These are phyloP conservation scores for Trichoderma pleuroti DNA, from an alignment of 2,329 filamentous ascomycete genomes.

Conservation along the genomic window DNA sequence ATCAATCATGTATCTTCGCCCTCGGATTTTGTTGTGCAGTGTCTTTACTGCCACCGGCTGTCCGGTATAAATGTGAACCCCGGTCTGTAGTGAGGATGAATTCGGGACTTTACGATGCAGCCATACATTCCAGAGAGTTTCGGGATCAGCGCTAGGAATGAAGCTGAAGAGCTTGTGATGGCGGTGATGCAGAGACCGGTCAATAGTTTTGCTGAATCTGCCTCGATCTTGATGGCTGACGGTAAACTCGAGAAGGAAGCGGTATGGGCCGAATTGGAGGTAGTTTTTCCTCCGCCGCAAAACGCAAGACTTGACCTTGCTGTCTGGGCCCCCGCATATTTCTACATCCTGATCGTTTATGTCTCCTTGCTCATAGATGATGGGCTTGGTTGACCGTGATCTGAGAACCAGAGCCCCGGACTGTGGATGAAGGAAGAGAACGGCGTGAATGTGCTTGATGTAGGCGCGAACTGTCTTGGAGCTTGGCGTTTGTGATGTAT, in stretches of 20 bases:
- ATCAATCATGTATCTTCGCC: not conserved
- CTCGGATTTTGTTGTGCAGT: not conserved
- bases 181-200: not conserved
- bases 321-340: not conserved
- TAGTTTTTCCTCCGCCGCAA: not conserved
- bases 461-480: not conserved
- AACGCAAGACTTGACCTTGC: not conserved
- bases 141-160: not conserved
- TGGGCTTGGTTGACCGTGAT: not conserved
- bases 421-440: not conserved
- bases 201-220: not conserved
- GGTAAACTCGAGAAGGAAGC: not conserved
- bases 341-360: not conserved
- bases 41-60: not conserved
- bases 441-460: not conserved
- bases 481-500: not conserved
- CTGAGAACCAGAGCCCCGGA: not conserved
- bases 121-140: not conserved
- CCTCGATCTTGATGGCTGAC: not conserved
- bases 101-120: not conserved
- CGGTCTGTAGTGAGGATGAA: not conserved
- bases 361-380: not conserved
- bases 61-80: not conserved
- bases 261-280: not conserved
- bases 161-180: not conserved